Base-by-base conservation (phyloP, 2,329 filamentous ascomycete genomes). In the Penicillium aurantiogriseum region DNA sequence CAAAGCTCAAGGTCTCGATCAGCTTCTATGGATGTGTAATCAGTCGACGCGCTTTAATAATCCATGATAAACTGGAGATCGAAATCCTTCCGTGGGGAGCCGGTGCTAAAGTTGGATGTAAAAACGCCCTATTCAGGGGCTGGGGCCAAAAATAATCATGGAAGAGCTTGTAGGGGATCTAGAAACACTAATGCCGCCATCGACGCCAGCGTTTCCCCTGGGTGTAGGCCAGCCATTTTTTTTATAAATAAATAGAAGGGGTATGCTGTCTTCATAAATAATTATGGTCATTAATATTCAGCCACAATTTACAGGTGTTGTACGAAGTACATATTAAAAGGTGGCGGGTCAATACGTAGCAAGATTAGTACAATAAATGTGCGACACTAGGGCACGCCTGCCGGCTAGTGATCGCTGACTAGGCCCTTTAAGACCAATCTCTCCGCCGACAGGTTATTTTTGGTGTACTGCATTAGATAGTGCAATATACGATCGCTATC, bases 341-440 rank as follows among this genome's bases (percentile, higher is more conserved):
- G 51, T 56, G 57, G 55, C 55, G 50, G 44, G 49, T 51, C 54
- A 57, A 53, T 54, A 57, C 59, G 8, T 27, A n/a, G 42, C 21
- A 19, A 40, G 48, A 44, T 51, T 21, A 46, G 31, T 54, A 54
- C 56, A 63, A 60, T 66, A 61, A 64, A 63, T 60, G 55, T 66
- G 63, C 51, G 53, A 67, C 63, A 62, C 62, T 63, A 66, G 63
- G 51, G 27, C 45, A 36, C 59, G 58, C 53, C 59, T 50, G 38
- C 56, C 50, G 51, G 54, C 53, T 42, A 62, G 55, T 60, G 62
- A 63, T 63, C 61, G 58, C 35, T 55, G 55, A 61, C 61, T 61
- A 65, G 57, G 51, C 54, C 54, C 50, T 44, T 57, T 42, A 45
- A 57, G 53, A 31, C 15, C 21, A 25, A 40, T 44, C 25, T 42